Base-by-base conservation (phyloP, 2,329 filamentous ascomycete species). In the Hypoxylon rubiginosum region DNA sequence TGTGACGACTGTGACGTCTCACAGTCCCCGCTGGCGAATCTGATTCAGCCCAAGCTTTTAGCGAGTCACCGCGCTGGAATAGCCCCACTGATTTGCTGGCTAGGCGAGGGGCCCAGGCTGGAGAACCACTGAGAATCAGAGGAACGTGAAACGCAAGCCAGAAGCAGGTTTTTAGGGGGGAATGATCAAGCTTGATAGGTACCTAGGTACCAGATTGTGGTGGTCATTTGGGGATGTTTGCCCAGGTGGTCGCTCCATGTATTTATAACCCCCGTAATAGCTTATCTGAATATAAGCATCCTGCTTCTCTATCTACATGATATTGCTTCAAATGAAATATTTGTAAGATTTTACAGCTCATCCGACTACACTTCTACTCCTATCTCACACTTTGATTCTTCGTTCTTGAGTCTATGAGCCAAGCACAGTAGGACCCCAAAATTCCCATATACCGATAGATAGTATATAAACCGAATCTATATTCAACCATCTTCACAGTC, bases 1-100 rank as follows among this genome's bases (percentile, higher is more conserved):
- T n/a, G n/a, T n/a, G n/a, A n/a, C n/a, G n/a, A 53, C 58, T 67
- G 61, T 70, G 64, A 65, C 62, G 64, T 70, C 62, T 64, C 64
- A 50, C 52, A 19, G 59, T 48, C 39, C 36, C 21, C 30, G 34
- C 45, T 52, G 58, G 50, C 54, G 50, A 63, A 66, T 65, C 67
- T 65, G 58, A 68, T 67, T 64, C 61, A 67, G 58, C 63, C 58
- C 64, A 69, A 54, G 32, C 30, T 46, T 17, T 61, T 67, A 65
- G 67, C 64, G 52, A 62, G 62, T 60, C 52, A 61, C 62, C 28
- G 19, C 59, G 48, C 62, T 61, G 15, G 4, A 48, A 49, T 55
- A 7, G 62, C 52, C 57, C 67, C 67, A 68, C 67, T 55, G 41
- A 63, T 63, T 67, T 45, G 65, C 54, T 61, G 55, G 61, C 39